Percentiles rank a stretch among this genome's conserved stretches.
These are phyloP conservation scores for Kodamaea neixiangensis DNA, from an alignment of 805 yeast genomes.

Conservation along the genomic window DNA sequence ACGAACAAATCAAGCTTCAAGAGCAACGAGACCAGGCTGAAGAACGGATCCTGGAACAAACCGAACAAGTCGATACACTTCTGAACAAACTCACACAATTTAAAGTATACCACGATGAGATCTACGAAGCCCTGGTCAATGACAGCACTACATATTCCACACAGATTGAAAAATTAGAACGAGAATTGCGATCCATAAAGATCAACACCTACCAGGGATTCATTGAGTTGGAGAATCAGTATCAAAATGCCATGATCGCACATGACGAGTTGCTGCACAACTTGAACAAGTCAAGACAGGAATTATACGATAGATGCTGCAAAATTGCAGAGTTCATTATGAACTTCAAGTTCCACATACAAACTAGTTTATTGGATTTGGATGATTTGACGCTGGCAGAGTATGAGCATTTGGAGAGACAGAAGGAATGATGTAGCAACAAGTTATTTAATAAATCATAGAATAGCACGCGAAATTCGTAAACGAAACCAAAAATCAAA, in stretches of 20 bases:
- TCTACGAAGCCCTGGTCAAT: conserved; percentile 54
- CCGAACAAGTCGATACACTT: conserved; percentile 55
- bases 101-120: conserved; percentile 56
- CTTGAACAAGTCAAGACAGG: conserved; percentile 48
- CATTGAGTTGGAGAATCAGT: conserved; percentile 46
- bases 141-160: conserved; percentile 55
- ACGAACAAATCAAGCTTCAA: conserved; percentile 57
- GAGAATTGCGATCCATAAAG: conserved; percentile 53
- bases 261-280: conserved; percentile 51
- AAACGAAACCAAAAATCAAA: not conserved
- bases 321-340: conserved; percentile 61
- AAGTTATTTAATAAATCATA: too few relatives aligned
- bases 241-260: conserved; percentile 53
- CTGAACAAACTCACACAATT: conserved; percentile 56
- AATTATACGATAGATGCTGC: conserved; percentile 54
- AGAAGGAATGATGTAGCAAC: too few relatives aligned
- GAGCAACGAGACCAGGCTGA: conserved; percentile 57
- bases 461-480: too few relatives aligned
- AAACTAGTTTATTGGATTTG: conserved; percentile 61
- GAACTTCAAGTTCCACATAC: conserved; percentile 67
- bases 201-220: conserved; percentile 51
- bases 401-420: conserved; percentile 15
- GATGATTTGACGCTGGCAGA: conserved; percentile 50
- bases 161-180: conserved; percentile 66
- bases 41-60: conserved; percentile 57